These are phyloP conservation scores for Penicillium sp. DNA, from an alignment of 2,329 filamentous ascomycete genomes.

Conservation along the genomic window DNA sequence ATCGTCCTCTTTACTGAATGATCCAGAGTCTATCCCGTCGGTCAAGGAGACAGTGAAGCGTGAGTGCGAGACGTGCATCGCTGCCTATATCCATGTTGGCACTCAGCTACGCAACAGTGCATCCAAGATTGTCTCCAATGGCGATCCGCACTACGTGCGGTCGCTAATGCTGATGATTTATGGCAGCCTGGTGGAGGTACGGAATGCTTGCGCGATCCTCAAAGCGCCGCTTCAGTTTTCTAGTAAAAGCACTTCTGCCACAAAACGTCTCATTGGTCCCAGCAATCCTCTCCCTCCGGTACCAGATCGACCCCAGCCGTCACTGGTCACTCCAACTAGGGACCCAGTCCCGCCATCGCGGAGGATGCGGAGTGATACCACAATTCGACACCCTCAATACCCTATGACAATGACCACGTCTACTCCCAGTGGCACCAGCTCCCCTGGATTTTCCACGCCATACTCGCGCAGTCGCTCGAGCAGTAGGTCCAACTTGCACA, in stretches of 20 bases:
- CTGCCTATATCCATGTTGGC: conserved; percentile 51
- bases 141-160: conserved; percentile 59
- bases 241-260: conserved; percentile 29
- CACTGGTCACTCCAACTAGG: conserved; percentile 49
- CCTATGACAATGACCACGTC: conserved; percentile 35
- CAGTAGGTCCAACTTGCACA: conserved; percentile 56
- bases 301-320: conserved; percentile 31
- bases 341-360: conserved; percentile 45
- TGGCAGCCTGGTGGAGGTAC: conserved; percentile 59
- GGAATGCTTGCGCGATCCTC: conserved; percentile 58
- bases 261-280: conserved; percentile 33
- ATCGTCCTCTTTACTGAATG: conserved; percentile 51
- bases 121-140: conserved; percentile 55
- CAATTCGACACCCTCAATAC: conserved; percentile 48
- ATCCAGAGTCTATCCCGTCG: conserved; percentile 48
- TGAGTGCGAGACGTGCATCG: conserved; percentile 53
- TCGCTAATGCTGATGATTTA: conserved; percentile 62
- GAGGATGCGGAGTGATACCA: conserved; percentile 54
- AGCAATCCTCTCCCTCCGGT: conserved; percentile 27
- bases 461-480: conserved; percentile 47
- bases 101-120: conserved; percentile 51
- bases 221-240: conserved; percentile 42
- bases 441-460: conserved; percentile 34
- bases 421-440: conserved; percentile 28
- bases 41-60: conserved; percentile 45